Conservation (phyloP, 805 yeast species). For the Teunomyces gatunensis region DNA sequence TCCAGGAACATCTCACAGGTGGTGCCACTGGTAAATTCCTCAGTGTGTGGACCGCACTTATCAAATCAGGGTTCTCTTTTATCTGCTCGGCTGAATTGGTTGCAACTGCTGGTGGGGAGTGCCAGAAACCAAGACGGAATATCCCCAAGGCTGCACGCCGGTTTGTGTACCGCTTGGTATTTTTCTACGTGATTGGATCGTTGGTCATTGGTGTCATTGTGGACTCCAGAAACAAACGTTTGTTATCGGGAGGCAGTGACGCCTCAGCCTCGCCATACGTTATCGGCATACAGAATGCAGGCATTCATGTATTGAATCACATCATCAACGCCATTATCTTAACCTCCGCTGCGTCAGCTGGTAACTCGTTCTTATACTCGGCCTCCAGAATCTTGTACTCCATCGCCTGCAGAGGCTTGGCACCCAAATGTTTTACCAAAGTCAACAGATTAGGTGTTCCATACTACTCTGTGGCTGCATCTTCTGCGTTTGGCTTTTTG, state of each 20-base stretch:
- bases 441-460: constrained; percentile 47
- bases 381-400: constrained; percentile 62
- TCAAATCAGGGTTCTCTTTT: constrained; percentile 27
- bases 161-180: constrained; percentile 50
- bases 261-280: constrained; percentile 72
- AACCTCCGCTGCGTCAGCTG: constrained; percentile 54
- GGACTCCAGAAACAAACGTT: constrained; percentile 22
- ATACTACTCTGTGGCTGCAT: constrained; percentile 28
- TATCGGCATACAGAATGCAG: constrained; percentile 70
- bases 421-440: constrained; percentile 39
- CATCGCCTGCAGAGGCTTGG: constrained; percentile 51
- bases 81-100: constrained; percentile 50
- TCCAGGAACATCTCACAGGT: constrained; percentile 41
- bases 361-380: constrained; percentile 60
- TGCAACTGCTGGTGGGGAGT: constrained; percentile 56
- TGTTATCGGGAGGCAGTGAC: constrained; percentile 18
- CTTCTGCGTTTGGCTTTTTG: constrained; percentile 42
- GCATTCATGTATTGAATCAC: constrained; percentile 66
- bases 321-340: constrained; percentile 77
- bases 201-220: constrained; percentile 42
- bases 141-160: constrained; percentile 61
- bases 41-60: constrained; percentile 23
- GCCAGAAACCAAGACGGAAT: constrained; percentile 55
- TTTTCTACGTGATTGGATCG: constrained; percentile 40
- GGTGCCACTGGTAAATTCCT: constrained; percentile 23